Base-by-base conservation (phyloP, 106 monocot species). In the Agapanthus africanus region DNA sequence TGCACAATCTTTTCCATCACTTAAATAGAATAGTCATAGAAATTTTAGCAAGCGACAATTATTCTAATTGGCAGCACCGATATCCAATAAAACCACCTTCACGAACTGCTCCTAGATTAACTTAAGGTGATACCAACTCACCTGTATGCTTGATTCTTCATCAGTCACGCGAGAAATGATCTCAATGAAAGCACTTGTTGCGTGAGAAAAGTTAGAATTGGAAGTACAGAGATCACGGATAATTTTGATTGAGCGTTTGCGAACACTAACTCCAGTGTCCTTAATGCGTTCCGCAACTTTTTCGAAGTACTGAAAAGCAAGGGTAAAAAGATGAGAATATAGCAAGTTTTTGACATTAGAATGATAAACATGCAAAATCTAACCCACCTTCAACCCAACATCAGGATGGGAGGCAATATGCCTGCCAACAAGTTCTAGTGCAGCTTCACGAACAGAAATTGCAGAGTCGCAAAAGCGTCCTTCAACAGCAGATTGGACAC, bases 391-490 rank as follows among this genome's bases (percentile, higher is more conserved):
- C 67, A 99, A 81, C 37, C 93, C 87, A 83, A 99, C 99, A 78
- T 90, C 99, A 73, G 99, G 99, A 80, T 99, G 90, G 70, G 99
- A 90, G 28, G 99, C 86, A 82, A 99, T 99, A 78, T 99, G 93
- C 37, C 93, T 85, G 51, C 99, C 99, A 76, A 99, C 99, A 81
- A 99, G 99, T 79, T 99, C 99, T 62, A 99, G 81, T 34, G 99
- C 92, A 79, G 99, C 99, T 81, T 99, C 93, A 72, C 99, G 86
- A 25, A 93, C 99, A 56, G 93, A 93, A 28, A 99, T 99, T 63
- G 99, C 99, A 54, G 99, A 90, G 65, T 99, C 99, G 72, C 93
- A 99, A 74, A 99, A 99, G 46, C 99, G 84, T 83, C 93, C 99
- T 80, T 99, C 99, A 69, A 99, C 99, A 71, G 93, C 99, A 78